Evolutionary conservation across 1,284 basidiomycete genomes (phyloP), one percentile per base, ranked within the genome.

Genomic region (Clitocybe nebularis): DNA sequence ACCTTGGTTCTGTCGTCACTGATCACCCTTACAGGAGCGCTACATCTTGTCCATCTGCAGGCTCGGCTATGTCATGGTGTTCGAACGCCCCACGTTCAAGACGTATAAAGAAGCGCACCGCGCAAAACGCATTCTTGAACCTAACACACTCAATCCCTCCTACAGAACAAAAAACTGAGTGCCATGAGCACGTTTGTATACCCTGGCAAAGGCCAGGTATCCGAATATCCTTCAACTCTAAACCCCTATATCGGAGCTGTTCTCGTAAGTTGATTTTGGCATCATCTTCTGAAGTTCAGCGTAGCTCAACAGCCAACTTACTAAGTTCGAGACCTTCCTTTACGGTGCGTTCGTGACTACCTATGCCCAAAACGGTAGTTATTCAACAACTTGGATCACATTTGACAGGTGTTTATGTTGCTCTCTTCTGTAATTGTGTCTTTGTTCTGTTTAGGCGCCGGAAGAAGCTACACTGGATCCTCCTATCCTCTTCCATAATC

Each of bases 181-280:
- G 20, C n/a, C 13, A 16, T 23, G 20, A 8, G 19, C n/a, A 22
- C n/a, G 14, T 9, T 7, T 24, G 19, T 24, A 5, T 22, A 21
- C 28, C 39, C 39, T 13, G 29, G 30, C 35, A 9, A 10, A 28
- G 19, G 41, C 36, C 16, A 44, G 44, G 28, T 43, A 13, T 32
- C n/a, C 9, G 24, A 33, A 11, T 48, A 34, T 33, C 57, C 58
- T 7, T 40, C 44, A 14, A 55, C 36, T 5, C 37, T 51, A 28
- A 45, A 47, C 9, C 59, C 59, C 5, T 59, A 59, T 34, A 39
- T 59, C 16, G 59, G 51, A 7, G 59, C 57, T 24, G 52, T 57
- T 9, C 20, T 59, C 17, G 58, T 60, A 29, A 11, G 55, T 52
- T 17, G 6, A 17, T 28, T 39, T 32, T 24, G 32, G 13, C 33